These are phyloP conservation scores for Actinidia polygama DNA, from an alignment of 179 eudicot species.

Conservation along the genomic window DNA sequence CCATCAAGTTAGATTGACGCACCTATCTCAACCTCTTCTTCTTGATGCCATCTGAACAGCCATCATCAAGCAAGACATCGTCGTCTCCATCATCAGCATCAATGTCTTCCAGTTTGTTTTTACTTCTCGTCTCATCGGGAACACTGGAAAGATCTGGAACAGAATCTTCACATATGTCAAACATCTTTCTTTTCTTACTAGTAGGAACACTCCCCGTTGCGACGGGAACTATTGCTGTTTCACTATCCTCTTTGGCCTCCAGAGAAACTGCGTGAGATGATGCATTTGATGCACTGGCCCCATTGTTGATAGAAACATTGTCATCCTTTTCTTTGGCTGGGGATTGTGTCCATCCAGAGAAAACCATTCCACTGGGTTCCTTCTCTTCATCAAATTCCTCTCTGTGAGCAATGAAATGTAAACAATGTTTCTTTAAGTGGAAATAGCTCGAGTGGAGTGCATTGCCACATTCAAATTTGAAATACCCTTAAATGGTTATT, in stretches of 20 bases:
- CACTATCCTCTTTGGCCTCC: conserved; percentile 46
- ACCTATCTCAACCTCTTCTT: conserved; percentile 50
- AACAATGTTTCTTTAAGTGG: background rate
- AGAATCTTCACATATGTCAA: conserved; percentile 40
- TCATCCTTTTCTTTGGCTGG: conserved; percentile 49
- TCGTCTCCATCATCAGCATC: conserved; percentile 51
- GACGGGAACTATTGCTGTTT: conserved; percentile 28
- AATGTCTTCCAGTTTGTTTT: conserved; percentile 48
- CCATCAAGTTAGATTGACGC: conserved; percentile 5
- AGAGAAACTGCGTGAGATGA: conserved; percentile 28
- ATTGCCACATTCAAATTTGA: conserved; percentile 65
- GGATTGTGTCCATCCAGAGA: conserved; percentile 79
- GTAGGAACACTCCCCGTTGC: conserved; percentile 1
- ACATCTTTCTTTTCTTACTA: conserved; percentile 75
- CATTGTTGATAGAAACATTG: conserved; percentile 46
- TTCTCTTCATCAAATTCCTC: conserved; percentile 84
- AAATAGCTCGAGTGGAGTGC: conserved; percentile 13
- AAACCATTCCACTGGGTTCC: conserved; percentile 97
- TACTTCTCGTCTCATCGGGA: conserved; percentile 5
- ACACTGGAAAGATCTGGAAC: conserved; percentile 20
- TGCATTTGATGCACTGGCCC: conserved; percentile 52
- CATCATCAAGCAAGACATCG: conserved; percentile 43
- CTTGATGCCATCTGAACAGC: conserved; percentile 37
- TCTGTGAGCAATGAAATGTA: conserved; percentile 34
- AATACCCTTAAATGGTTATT: too few species aligned